Evolutionary conservation across 1,139 yeast species (phyloP), one percentile per base, ranked within the genome.

Genomic region (Sugiyamaella neomexicana): DNA sequence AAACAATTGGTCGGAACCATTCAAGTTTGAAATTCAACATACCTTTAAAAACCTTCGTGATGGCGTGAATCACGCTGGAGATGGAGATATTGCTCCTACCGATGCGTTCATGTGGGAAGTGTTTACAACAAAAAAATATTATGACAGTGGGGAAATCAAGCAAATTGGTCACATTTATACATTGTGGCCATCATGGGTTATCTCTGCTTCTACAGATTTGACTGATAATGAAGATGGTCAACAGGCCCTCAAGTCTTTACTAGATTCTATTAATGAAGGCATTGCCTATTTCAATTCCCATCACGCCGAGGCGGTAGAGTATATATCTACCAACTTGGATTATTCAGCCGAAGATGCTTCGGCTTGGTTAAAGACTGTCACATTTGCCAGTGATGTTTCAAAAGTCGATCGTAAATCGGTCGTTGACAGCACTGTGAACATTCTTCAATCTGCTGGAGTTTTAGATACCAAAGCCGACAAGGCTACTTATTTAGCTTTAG

Each of bases 21-120:
- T 73, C 61, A 55, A 65, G 54, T 86, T 81, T 68, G 82, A 82
- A 25, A 75, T 85, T 17, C 76, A 85, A 60, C 77, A 85, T 62
- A 87, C 80, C 59, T 90, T 90, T 71, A 79, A 80, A 66, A 86
- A 85, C 65, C 77, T 90, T 63, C 78, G 97, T 59, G 89, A 82
- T 57, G 84, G 91, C 1, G 97, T 89, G 40, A 89, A 89, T 70
- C 72, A 73, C 60, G 73, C 72, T 56, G 77, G 72, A 9, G 75
- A 69, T n/a, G 72, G 73, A 45, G 51, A 47, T 7, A 32, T 49
- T 16, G 69, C 72, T 36, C 70, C 76, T 20, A 77, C 86, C 47
- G 97, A 90, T 68, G 95, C 95, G 1, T 90, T 90, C 71, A 87
- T 90, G 96, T 90, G 97, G 97, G 97, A 90, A 66, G 81, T 87